Percentiles rank a stretch among this genome's conserved stretches.
Conservation (phyloP, 495 filamentous ascomycete species). For the Sphaerosporella brunnea region DNA sequence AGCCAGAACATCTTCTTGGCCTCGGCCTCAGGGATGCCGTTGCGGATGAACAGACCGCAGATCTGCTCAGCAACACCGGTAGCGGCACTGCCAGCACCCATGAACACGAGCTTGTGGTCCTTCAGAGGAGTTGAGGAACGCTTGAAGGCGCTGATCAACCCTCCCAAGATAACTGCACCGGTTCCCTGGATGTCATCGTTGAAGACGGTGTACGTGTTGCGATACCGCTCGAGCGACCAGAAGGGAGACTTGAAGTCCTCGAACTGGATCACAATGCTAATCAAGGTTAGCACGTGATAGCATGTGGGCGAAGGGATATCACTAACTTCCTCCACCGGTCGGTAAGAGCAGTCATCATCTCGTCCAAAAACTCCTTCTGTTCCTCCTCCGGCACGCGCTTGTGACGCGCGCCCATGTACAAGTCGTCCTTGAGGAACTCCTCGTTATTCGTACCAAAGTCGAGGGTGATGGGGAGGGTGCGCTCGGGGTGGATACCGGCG, state of each 20-base stretch:
- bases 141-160: slow-evolving; percentile 88
- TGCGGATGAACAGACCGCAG: slow-evolving; percentile 83
- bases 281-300: slow-evolving; percentile 20
- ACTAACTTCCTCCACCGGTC: slow-evolving; percentile 63
- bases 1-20: slow-evolving; percentile 89
- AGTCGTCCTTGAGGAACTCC: slow-evolving; percentile 67
- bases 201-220: slow-evolving; percentile 78
- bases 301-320: not conserved
- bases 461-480: slow-evolving; percentile 78
- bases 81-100: slow-evolving; percentile 87
- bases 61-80: slow-evolving; percentile 96
- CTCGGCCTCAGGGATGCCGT: slow-evolving; percentile 80
- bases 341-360: slow-evolving; percentile 82
- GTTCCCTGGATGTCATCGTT: slow-evolving; percentile 99
- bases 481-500: slow-evolving; percentile 82
- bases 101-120: slow-evolving; percentile 87
- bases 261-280: slow-evolving; percentile 84
- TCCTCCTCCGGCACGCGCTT: slow-evolving; percentile 65
- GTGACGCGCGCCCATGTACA: slow-evolving; percentile 78
- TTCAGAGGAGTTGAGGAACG: slow-evolving; percentile 68
- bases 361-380: slow-evolving; percentile 86
- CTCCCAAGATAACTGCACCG: slow-evolving; percentile 82
- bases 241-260: slow-evolving; percentile 99
- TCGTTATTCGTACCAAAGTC: slow-evolving; percentile 89
- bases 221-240: slow-evolving; percentile 78